Percentiles rank a stretch among this genome's conserved stretches.
Conservation (phyloP, 2,329 filamentous ascomycete species). For the Lachnellula willkommii region DNA sequence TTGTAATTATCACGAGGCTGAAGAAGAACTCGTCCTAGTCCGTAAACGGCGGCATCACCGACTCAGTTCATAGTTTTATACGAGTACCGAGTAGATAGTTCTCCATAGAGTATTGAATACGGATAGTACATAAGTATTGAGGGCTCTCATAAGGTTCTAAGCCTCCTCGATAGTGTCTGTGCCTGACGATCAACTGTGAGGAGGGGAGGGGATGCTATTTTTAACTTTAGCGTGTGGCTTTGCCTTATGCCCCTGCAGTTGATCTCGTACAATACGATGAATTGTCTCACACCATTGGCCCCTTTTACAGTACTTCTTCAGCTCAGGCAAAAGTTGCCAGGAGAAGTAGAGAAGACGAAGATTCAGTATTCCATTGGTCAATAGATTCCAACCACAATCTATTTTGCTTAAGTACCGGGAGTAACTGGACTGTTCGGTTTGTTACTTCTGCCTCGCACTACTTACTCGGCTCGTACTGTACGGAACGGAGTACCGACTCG, state of each 20-base stretch:
- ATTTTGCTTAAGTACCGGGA: too few species aligned
- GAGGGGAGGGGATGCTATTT: neutral
- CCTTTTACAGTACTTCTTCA: neutral
- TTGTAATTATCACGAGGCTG: neutral
- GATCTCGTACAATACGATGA: neutral
- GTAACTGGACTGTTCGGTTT: too few species aligned
- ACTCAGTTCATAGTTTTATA: neutral
- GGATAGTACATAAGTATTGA: too few species aligned
- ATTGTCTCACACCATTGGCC: neutral
- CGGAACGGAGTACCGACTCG: too few species aligned
- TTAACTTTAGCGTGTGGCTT: neutral
- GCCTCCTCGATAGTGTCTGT: neutral
- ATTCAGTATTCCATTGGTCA: too few species aligned
- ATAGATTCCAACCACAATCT: too few species aligned
- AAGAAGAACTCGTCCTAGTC: neutral
- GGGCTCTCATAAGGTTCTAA: neutral
- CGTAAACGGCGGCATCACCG: neutral
- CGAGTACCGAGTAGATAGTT: too few species aligned
- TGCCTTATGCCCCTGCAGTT: neutral
- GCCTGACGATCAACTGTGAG: neutral
- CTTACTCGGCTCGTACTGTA: too few species aligned
- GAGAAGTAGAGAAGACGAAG: too few species aligned
- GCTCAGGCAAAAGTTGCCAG: too few species aligned
- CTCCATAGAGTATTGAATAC: too few species aligned
- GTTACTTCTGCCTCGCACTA: too few species aligned